Evolutionary conservation across 2,329 filamentous ascomycete species (phyloP).

Genomic region (Monilinia fructicola): DNA sequence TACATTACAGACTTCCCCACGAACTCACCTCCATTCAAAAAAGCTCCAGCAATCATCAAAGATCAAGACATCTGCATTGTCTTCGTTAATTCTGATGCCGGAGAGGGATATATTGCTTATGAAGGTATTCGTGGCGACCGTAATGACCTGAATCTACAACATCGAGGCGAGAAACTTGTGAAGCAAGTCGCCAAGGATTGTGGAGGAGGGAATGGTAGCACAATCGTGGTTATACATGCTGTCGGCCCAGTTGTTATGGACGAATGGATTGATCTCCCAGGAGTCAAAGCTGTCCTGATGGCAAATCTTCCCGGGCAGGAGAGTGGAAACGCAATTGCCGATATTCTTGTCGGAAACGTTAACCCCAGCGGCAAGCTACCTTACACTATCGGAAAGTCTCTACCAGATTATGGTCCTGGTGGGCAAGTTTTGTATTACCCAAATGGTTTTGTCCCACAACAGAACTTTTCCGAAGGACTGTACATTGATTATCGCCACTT

Average conservation of each 20-base stretch:
- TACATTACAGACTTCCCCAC: slow-evolving; percentile 59
- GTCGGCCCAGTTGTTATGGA: slow-evolving; percentile 83
- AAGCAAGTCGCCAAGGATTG: slow-evolving; percentile 66
- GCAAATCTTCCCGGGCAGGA: slow-evolving; percentile 88
- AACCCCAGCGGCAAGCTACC: slow-evolving; percentile 74
- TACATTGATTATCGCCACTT: slow-evolving; percentile 91
- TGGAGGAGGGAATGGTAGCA: slow-evolving; percentile 61
- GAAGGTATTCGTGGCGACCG: slow-evolving; percentile 74
- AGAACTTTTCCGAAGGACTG: slow-evolving; percentile 78
- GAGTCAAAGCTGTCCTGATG: slow-evolving; percentile 75
- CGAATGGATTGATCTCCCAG: slow-evolving; percentile 73
- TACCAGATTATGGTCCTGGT: slow-evolving; percentile 73
- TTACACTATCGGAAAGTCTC: slow-evolving; percentile 76
- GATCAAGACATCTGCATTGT: slow-evolving; percentile 79
- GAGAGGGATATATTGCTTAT: slow-evolving; percentile 71
- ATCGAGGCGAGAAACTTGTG: slow-evolving; percentile 74
- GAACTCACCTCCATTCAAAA: slow-evolving; percentile 51
- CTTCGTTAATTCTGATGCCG: slow-evolving; percentile 80
- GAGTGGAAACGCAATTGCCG: slow-evolving; percentile 76
- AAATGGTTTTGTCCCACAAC: slow-evolving; percentile 71
- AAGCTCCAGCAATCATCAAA: slow-evolving; percentile 48
- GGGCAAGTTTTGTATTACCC: slow-evolving; percentile 68
- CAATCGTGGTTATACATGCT: slow-evolving; percentile 83
- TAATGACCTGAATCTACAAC: slow-evolving; percentile 72
- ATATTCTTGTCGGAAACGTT: slow-evolving; percentile 74